phyloP scores from a whole-genome alignment of 805 yeast species.

The Myxozyma sirexii region DNA sequence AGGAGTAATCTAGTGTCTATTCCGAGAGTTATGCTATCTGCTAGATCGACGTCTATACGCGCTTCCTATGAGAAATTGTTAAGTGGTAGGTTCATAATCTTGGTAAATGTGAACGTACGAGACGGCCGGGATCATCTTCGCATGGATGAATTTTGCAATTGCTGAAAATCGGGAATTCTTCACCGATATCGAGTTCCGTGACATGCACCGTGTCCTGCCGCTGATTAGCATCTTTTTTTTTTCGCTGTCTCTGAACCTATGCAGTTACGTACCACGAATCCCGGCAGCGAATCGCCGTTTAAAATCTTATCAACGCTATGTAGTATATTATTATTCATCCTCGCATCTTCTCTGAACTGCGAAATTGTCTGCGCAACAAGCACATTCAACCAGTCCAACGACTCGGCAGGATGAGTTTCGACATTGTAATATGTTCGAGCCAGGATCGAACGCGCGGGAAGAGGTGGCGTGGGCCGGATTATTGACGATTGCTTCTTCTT shows the following conservation, averaged over 20 bases:
- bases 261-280: constrained; percentile 63
- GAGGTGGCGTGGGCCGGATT: constrained; percentile 32
- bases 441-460: constrained; percentile 52
- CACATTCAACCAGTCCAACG: constrained; percentile 96
- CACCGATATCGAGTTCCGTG: constrained; percentile 89
- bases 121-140: constrained; percentile 52
- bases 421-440: constrained; percentile 95
- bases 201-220: constrained; percentile 64
- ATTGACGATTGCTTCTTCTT: constrained; percentile 34
- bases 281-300: constrained; percentile 66
- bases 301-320: constrained; percentile 73
- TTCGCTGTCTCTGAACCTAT: too few relatives aligned
- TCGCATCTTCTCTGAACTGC: constrained; percentile 87
- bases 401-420: constrained; percentile 81
- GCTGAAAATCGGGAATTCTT: constrained; percentile 92
- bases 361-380: constrained; percentile 86
- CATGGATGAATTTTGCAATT: constrained; percentile 80
- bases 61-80: constrained; percentile 54
- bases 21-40: constrained; percentile 84
- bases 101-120: constrained; percentile 36
- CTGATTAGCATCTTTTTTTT: background rate
- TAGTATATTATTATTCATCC: constrained; percentile 79
- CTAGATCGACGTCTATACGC: constrained; percentile 84
- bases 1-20: constrained; percentile 76
- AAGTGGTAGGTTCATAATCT: too few relatives aligned